Evolutionary conservation across 257 asterid genomes (phyloP).

Genomic region (Catharanthus roseus): DNA sequence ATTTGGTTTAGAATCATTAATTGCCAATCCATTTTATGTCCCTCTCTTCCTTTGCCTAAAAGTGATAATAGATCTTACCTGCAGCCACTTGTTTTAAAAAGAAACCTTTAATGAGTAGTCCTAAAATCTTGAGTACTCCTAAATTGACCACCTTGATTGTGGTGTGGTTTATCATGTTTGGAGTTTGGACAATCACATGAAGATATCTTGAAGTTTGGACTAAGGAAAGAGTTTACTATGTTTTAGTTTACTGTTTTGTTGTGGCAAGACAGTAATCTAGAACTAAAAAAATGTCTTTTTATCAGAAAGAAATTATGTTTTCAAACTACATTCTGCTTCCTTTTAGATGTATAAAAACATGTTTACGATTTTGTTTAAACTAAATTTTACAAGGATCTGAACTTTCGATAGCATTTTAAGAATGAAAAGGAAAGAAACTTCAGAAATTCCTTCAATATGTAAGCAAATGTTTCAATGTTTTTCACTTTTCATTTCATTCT

Average conservation of each 20-base stretch:
- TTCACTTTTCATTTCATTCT: background rate
- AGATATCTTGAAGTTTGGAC: no score
- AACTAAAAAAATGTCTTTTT: no score
- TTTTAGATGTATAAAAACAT: no score
- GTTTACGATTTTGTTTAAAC: no score
- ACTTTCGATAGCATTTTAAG: background rate
- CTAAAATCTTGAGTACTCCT: background rate
- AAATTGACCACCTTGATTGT: background rate
- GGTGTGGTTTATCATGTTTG: background rate
- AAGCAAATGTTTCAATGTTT: background rate
- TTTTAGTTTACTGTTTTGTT: background rate
- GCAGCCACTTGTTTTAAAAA: background rate
- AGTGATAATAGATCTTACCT: background rate
- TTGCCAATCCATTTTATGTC: background rate
- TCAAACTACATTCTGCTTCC: no score
- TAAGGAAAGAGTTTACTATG: background rate
- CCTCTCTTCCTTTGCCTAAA: background rate
- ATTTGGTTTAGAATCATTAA: slow-evolving; percentile 4
- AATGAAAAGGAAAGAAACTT: no score
- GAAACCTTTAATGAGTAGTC: background rate
- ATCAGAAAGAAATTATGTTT: no score
- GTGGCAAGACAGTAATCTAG: no score
- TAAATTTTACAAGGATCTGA: no score
- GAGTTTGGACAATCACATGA: no score
- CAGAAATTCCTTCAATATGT: no score